A percentile compares a stretch with the other conserved stretches of the same genome.
These are phyloP conservation scores for Aspergillus asperescens DNA, from an alignment of 495 filamentous ascomycete species.

Conservation along the genomic window DNA sequence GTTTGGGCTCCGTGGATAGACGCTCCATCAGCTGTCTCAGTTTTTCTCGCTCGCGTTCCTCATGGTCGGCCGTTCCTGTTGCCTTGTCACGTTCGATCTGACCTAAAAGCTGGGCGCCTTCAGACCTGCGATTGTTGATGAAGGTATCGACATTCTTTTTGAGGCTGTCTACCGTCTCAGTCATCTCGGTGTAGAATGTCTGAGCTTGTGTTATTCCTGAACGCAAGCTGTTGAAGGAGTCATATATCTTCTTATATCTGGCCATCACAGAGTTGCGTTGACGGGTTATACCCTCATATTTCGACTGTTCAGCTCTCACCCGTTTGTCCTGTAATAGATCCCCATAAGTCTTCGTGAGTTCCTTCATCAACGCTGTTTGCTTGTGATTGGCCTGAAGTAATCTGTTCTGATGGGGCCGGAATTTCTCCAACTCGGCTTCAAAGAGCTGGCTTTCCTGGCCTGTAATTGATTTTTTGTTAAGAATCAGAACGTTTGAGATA, in stretches of 20 bases:
- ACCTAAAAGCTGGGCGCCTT: slow-evolving; percentile 81
- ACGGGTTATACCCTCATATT: slow-evolving; percentile 82
- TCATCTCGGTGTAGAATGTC: slow-evolving; percentile 93
- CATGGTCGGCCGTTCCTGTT: slow-evolving; percentile 63
- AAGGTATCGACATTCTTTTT: slow-evolving; percentile 96
- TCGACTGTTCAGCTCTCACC: slow-evolving; percentile 87
- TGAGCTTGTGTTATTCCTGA: slow-evolving; percentile 80
- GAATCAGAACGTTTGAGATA: slow-evolving; percentile 91
- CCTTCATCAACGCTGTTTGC: slow-evolving; percentile 89
- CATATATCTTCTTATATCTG: slow-evolving; percentile 87
- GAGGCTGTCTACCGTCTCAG: slow-evolving; percentile 88
- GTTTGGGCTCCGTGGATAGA: slow-evolving; percentile 70
- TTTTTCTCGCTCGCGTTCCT: slow-evolving; percentile 79
- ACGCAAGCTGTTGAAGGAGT: slow-evolving; percentile 87
- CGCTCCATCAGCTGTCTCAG: slow-evolving; percentile 89
- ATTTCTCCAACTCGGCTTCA: slow-evolving; percentile 92
- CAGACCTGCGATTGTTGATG: slow-evolving; percentile 86
- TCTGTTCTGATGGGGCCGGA: slow-evolving; percentile 85
- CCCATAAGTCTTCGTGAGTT: slow-evolving; percentile 83
- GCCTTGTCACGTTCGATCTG: slow-evolving; percentile 80
- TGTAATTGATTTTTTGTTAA: slow-evolving; percentile 92
- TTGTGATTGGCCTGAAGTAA: slow-evolving; percentile 90
- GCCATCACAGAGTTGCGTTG: slow-evolving; percentile 75
- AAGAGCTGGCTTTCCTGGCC: slow-evolving; percentile 83
- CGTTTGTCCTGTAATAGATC: slow-evolving; percentile 89